A percentile compares a stretch with the other conserved stretches of the same genome.
Conservation (phyloP, 192 early-diverging fungal genomes). For the Phycomyces blakesleeanus region DNA sequence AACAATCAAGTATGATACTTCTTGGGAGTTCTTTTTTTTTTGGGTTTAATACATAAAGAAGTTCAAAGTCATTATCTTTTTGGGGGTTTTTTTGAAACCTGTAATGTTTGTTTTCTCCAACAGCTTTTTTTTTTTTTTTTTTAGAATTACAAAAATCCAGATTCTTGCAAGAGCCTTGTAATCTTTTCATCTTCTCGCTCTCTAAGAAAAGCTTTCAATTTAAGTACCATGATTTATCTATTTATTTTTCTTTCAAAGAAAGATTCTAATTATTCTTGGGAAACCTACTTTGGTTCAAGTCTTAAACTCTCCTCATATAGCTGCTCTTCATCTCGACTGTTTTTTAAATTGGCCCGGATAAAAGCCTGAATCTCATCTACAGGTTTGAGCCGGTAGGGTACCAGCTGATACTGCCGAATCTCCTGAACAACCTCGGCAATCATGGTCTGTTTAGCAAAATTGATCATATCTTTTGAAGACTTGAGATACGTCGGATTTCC, state of each 20-base stretch:
- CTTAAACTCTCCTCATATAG: conserved; percentile 75
- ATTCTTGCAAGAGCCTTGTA: conserved; percentile 68
- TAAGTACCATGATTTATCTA: neutral
- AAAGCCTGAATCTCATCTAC: conserved; percentile 88
- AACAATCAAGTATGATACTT: no score
- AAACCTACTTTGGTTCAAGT: conserved; percentile 75
- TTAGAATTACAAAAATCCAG: conserved; percentile 71
- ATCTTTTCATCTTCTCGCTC: conserved; percentile 84
- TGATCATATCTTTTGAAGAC: conserved; percentile 69
- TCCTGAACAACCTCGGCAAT: conserved; percentile 90
- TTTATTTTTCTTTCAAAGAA: neutral
- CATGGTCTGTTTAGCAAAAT: conserved; percentile 88
- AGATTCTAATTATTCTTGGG: neutral
- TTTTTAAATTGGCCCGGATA: conserved; percentile 63
- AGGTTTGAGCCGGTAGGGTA: conserved; percentile 69
- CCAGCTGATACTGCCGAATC: conserved; percentile 90
- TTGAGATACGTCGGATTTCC: conserved; percentile 79
- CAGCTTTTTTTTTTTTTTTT: no score
- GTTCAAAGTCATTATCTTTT: no score
- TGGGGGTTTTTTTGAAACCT: no score
- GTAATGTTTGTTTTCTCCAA: no score
- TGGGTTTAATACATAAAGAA: no score
- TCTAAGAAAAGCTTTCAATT: conserved; percentile 30
- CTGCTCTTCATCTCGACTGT: conserved; percentile 65
- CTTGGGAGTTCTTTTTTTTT: no score